Conservation (phyloP, 2,329 filamentous ascomycete genomes). For the Hypoxylon rubiginosum region DNA sequence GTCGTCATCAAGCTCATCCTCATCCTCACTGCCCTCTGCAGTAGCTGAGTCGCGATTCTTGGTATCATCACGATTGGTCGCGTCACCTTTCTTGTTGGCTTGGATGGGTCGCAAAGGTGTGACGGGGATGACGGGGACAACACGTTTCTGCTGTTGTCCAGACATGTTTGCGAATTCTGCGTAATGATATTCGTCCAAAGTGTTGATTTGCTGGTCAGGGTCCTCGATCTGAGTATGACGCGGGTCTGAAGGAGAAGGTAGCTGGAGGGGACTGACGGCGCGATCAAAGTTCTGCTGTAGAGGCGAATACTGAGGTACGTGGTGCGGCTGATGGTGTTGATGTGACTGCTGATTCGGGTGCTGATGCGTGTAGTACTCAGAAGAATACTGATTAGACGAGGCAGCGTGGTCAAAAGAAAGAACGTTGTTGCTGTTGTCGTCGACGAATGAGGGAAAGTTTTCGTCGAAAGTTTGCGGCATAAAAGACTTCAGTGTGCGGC, state of each 20-base stretch:
- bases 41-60: not conserved
- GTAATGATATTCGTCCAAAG: not conserved
- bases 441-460: conserved; percentile 38
- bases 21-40: conserved; percentile 16
- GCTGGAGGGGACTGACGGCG: conserved; percentile 58
- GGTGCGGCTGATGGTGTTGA: not conserved
- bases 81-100: not conserved
- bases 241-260: not conserved
- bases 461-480: conserved; percentile 52
- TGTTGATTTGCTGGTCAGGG: not conserved
- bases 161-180: not conserved
- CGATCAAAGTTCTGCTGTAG: conserved; percentile 69
- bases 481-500: conserved; percentile 60
- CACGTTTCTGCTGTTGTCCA: not conserved
- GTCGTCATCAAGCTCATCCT: conserved; percentile 45
- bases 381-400: conserved; percentile 44
- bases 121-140: not conserved
- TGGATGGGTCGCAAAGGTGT: not conserved
- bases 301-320: conserved; percentile 60
- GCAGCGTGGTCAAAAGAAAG: conserved; percentile 24
- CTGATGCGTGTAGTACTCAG: not conserved
- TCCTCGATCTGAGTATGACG: not conserved
- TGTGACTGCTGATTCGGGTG: not conserved
- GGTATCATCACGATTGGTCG: not conserved
- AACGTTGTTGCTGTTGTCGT: conserved; percentile 27